A percentile compares a stretch with the other conserved stretches of the same genome.
Conservation (phyloP, 75 land plant genomes). For the Pinus tabuliformis region DNA sequence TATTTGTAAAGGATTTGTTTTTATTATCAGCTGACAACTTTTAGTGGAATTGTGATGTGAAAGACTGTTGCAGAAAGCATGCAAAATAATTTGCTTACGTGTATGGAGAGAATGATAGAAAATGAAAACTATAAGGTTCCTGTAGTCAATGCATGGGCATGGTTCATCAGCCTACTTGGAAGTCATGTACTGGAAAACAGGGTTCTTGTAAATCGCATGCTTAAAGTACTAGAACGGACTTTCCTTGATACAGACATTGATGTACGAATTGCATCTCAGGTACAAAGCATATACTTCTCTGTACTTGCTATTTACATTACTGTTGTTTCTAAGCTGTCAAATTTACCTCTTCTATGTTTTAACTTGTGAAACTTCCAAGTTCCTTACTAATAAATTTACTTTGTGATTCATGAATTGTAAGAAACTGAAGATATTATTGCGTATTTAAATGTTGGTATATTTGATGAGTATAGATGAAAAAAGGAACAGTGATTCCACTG, state of each 20-base stretch:
- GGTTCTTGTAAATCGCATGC: slow-evolving; percentile 3
- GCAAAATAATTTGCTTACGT: not conserved
- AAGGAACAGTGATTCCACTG: too few species aligned
- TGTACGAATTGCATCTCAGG: slow-evolving; percentile 10
- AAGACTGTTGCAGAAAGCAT: slow-evolving; percentile 8
- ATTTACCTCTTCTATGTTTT: too few species aligned
- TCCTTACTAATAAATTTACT: too few species aligned
- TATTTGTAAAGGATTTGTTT: not conserved
- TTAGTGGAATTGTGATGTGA: not conserved
- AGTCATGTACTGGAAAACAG: slow-evolving; percentile 8
- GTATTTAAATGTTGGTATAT: too few species aligned
- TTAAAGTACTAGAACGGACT: slow-evolving; percentile 8
- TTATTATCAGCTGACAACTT: slow-evolving; percentile 1
- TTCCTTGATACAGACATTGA: slow-evolving; percentile 11
- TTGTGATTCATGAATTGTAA: too few species aligned
- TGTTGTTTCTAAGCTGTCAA: too few species aligned
- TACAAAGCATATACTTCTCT: not conserved
- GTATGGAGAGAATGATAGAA: slow-evolving; percentile 4
- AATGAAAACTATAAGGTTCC: slow-evolving; percentile 6
- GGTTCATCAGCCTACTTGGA: slow-evolving; percentile 4
- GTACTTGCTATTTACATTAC: not conserved
- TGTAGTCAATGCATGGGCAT: slow-evolving; percentile 2
- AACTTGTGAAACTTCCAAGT: too few species aligned
- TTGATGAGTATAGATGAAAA: too few species aligned
- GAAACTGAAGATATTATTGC: too few species aligned